phyloP scores from a whole-genome alignment of 2,329 filamentous ascomycete genomes.

The Aureobasidium subglaciale region DNA sequence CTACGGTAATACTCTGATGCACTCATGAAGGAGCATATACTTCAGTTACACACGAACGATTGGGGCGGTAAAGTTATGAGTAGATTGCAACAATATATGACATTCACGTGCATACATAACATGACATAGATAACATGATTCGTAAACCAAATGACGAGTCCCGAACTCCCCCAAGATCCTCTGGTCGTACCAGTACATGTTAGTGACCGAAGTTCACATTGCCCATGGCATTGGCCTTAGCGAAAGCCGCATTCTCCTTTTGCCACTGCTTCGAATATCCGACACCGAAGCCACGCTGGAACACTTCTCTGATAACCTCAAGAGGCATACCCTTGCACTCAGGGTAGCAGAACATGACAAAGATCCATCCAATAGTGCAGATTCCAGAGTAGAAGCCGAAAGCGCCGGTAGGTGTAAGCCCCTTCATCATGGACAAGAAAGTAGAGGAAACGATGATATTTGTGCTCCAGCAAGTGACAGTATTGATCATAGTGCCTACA shows the following conservation, averaged over 20 bases:
- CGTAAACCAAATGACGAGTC: no score
- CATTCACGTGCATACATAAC: no score
- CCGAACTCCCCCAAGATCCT: no score
- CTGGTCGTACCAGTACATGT: no score
- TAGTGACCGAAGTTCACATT: background rate
- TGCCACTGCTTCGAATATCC: slow-evolving; percentile 35
- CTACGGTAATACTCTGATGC: no score
- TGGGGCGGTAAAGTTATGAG: no score
- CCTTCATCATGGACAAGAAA: slow-evolving; percentile 45
- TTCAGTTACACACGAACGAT: no score
- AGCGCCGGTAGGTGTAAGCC: slow-evolving; percentile 43
- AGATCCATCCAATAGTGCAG: slow-evolving; percentile 36
- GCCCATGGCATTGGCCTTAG: background rate
- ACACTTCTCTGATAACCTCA: slow-evolving; percentile 48
- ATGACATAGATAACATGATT: no score
- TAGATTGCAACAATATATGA: no score
- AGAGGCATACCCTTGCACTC: slow-evolving; percentile 50
- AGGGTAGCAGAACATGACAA: slow-evolving; percentile 46
- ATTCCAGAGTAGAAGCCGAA: slow-evolving; percentile 49
- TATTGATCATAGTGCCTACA: slow-evolving; percentile 43
- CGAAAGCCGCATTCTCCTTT: slow-evolving; percentile 24
- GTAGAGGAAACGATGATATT: slow-evolving; percentile 47
- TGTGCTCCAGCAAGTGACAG: slow-evolving; percentile 38
- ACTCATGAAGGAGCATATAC: no score
- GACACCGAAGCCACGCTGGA: slow-evolving; percentile 43